Evolutionary conservation across 1,284 basidiomycete genomes (phyloP), one percentile per base, ranked within the genome.

Genomic region (Hemileia vastatrix): DNA sequence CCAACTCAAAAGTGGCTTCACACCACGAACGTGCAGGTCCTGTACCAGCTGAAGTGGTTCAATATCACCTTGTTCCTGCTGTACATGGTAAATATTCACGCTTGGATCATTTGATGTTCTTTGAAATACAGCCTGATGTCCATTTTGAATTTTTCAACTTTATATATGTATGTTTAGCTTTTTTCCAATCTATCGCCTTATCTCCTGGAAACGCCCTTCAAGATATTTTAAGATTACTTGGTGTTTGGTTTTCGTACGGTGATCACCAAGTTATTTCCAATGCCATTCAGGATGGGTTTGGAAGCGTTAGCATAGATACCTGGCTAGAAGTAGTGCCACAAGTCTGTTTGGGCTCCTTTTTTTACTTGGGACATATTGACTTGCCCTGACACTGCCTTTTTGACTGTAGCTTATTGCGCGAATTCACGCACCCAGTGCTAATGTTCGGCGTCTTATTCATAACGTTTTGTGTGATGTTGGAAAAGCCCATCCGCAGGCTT

Each of bases 291-390:
- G 85, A 81, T 65, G 95, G 94, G 0, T 92, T 97, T 77, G 83
- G 84, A 1, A 86, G 84, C 31, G 90, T 99, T 55, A 90, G 90
- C 72, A 86, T 99, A 54, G 93, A 98, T 73, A 97, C 94, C 0
- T 99, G 95, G 95, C 81, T 99, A 40, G 93, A 97, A 72, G 95
- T 99, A 66, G 92, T 98, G 65, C 95, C 95, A 44, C 93, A 94
- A 81, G 90, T 88, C 74, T 65, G 79, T 65, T 4, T 2, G 2
- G 1, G 2, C 9, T 32, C 11, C 36, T 32, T n/a, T 13, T n/a
- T 27, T 54, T 8, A 2, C 27, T 57, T 36, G 6, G 5, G 6
- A 18, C 15, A n/a, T 57, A 18, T 52, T 23, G n/a, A 15, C 52
- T 19, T 54, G 18, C 52, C 19, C n/a, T 36, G 9, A 48, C 9